Conservation (phyloP, 2,329 filamentous ascomycete species). For the Ophiostoma triangulosporum region DNA sequence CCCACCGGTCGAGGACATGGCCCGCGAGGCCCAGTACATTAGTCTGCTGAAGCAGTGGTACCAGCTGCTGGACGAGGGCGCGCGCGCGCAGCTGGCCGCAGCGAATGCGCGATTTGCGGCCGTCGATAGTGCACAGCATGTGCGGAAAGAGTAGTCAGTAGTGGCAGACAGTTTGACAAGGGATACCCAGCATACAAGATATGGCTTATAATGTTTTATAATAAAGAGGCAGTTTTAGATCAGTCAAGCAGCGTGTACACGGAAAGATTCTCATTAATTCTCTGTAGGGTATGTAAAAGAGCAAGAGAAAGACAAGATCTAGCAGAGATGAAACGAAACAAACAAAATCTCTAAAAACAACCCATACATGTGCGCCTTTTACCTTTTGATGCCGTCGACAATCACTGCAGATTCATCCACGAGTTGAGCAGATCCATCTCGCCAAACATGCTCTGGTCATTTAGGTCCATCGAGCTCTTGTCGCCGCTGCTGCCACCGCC, state of each 20-base stretch:
- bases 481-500: conserved; percentile 3
- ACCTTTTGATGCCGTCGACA: background rate
- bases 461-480: conserved; percentile 7
- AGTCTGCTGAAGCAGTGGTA: conserved; percentile 36
- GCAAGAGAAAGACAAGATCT: background rate
- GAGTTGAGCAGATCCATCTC: conserved; percentile 15
- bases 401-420: conserved; percentile 14
- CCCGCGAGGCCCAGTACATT: conserved; percentile 36
- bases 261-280: too few relatives aligned
- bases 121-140: background rate
- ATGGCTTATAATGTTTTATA: too few relatives aligned
- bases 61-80: conserved; percentile 30
- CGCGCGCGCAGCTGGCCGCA: conserved; percentile 33
- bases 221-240: background rate
- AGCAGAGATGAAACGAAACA: background rate
- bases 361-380: background rate
- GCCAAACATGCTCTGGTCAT: conserved; percentile 16
- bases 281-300: background rate
- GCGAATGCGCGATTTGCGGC: conserved; percentile 27
- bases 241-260: background rate
- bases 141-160: background rate
- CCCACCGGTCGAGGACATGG: conserved; percentile 42
- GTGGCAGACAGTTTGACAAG: background rate
- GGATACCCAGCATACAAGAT: background rate
- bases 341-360: background rate